Conservation (phyloP, 176 grass and related monocot genomes). For the Zea mays region DNA sequence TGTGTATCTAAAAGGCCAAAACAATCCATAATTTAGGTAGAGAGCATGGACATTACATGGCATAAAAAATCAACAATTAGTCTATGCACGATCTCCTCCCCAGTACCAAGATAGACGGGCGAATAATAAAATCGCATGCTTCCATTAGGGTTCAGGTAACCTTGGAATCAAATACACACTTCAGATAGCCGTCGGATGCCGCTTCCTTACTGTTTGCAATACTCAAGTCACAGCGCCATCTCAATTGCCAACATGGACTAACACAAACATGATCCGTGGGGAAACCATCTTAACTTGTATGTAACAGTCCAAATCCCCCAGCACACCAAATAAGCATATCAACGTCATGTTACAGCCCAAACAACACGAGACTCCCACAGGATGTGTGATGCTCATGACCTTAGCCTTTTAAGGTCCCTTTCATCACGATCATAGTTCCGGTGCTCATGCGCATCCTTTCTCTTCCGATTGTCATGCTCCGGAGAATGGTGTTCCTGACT, state of each 20-base stretch:
- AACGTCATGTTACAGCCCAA: background rate
- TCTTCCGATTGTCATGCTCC: constrained; percentile 44
- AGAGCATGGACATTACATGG: too few relatives aligned
- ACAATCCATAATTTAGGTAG: too few relatives aligned
- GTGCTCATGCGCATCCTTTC: constrained; percentile 50
- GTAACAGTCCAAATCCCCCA: constrained; percentile 13
- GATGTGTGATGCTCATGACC: constrained; percentile 20
- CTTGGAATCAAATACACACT: background rate
- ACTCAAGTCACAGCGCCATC: background rate
- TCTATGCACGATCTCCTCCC: background rate
- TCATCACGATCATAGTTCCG: constrained; percentile 33
- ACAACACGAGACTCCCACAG: background rate
- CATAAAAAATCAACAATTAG: background rate
- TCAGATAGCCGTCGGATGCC: too few relatives aligned
- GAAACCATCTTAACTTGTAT: background rate
- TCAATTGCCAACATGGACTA: background rate
- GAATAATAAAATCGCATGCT: background rate
- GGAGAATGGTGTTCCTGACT: constrained; percentile 45
- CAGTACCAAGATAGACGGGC: background rate
- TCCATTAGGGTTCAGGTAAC: background rate
- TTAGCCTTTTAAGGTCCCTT: constrained; percentile 55
- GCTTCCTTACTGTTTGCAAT: too few relatives aligned
- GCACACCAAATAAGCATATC: too few relatives aligned
- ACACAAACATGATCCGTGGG: background rate
- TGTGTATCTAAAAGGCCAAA: too few relatives aligned